Evolutionary conservation across 208 protist species (phyloP), one percentile per base, ranked within the genome.

Genomic region (Leishmania mexicana): DNA sequence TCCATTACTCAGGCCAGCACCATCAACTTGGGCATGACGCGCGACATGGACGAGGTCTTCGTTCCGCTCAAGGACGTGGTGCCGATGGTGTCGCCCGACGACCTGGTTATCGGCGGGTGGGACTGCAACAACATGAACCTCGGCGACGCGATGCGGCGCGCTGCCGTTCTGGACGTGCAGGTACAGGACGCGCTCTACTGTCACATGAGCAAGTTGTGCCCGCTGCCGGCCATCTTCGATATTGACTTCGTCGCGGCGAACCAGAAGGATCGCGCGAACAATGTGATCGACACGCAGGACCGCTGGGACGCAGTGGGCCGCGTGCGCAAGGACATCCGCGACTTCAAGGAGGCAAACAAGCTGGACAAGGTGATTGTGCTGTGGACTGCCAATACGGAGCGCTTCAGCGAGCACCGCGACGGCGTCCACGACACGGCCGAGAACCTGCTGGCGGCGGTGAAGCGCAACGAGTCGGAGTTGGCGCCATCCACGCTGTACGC

Each of bases 311-410:
- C 98, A 31, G 75, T 99, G 80, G 97, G 99, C 79, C 81, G 96
- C 79, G 89, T 99, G 71, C 90, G 99, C 74, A 40, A 81, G 35
- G 97, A 99, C 88, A 99, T 99, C 81, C 87, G 97, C 47, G 67
- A 93, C 47, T 97, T 98, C 82, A 98, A 96, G 88, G 76, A 87
- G 42, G 17, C 79, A 13, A 96, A 99, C 86, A 77, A 87, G 15
- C 88, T 99, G 28, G 99, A 99, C 79, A 98, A 98, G 84, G 96
- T 99, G 17, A 92, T 99, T 58, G 95, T 99, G 45, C 89, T 99
- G 19, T 99, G 99, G 99, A 99, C 99, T 53, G 99, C 99, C 38
- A 99, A 99, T 86, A 99, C 99, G 60, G 99, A 99, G 92, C 90
- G 99, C 60, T 99, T 99, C 91, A 91, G 90, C 68, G 93, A 96